These are phyloP conservation scores for Teunomyces funiuensis DNA, from an alignment of 805 yeast genomes.

Conservation along the genomic window DNA sequence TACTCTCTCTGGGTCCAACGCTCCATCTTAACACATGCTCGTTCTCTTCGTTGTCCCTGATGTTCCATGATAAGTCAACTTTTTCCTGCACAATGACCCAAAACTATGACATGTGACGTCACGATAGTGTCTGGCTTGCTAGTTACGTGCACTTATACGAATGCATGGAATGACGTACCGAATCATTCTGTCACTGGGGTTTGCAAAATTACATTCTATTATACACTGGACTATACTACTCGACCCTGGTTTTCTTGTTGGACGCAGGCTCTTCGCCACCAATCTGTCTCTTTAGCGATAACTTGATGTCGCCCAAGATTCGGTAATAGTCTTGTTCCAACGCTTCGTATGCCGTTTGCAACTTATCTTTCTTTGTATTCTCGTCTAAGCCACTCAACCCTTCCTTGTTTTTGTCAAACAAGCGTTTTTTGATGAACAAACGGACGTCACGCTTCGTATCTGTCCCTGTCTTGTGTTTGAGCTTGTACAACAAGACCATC, in stretches of 20 bases:
- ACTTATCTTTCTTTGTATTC: constrained; percentile 64
- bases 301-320: constrained; percentile 40
- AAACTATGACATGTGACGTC: constrained; percentile 4
- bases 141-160: neutral
- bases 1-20: too few relatives aligned
- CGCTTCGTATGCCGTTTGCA: constrained; percentile 71
- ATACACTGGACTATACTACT: neutral
- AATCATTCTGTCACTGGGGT: neutral
- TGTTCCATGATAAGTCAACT: neutral
- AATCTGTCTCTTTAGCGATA: constrained; percentile 18
- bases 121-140: constrained; percentile 2
- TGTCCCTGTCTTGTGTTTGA: constrained; percentile 21
- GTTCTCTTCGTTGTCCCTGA: too few relatives aligned
- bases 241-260: constrained; percentile 6
- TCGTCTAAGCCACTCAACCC: constrained; percentile 66
- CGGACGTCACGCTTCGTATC: constrained; percentile 44
- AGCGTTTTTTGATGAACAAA: constrained; percentile 67
- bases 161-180: constrained; percentile 1
- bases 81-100: neutral
- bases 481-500: constrained; percentile 57
- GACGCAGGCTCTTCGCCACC: constrained; percentile 1
- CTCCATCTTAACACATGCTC: too few relatives aligned
- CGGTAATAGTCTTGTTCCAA: constrained; percentile 71
- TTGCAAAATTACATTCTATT: neutral
- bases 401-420: constrained; percentile 78